Evolutionary conservation across 306 rosid species (phyloP).

Genomic region (Malus asiatica): DNA sequence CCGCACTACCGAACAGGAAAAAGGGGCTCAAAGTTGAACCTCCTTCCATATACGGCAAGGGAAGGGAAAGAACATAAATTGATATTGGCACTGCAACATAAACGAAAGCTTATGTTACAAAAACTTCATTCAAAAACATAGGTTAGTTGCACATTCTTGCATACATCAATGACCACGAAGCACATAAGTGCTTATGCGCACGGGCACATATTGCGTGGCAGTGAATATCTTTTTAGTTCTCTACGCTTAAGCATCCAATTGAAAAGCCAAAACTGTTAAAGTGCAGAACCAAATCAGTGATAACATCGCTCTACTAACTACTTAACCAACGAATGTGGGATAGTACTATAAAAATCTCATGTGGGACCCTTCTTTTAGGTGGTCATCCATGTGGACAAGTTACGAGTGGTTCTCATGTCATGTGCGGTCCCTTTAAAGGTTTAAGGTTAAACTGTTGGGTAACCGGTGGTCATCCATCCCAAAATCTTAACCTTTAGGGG

Average conservation of each 20-base stretch:
- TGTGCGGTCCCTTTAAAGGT: no score
- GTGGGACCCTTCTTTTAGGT: not conserved
- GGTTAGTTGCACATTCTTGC: not conserved
- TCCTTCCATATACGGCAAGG: conserved; percentile 70
- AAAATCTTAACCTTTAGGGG: not conserved
- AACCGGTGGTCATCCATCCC: no score
- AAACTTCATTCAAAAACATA: not conserved
- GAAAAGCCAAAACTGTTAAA: not conserved
- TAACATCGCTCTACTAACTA: no score
- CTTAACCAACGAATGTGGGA: no score
- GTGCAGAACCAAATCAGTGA: not conserved
- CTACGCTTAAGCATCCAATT: not conserved
- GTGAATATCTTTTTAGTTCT: not conserved
- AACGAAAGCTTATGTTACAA: conserved; percentile 15
- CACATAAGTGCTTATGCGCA: not conserved
- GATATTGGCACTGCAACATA: conserved; percentile 75
- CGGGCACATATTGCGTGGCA: not conserved
- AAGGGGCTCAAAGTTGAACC: conserved; percentile 65
- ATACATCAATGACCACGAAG: not conserved
- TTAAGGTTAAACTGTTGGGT: no score
- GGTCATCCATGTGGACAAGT: not conserved
- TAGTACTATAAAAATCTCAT: not conserved
- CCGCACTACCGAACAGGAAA: conserved; percentile 60
- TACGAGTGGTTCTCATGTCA: no score
- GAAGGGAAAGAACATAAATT: conserved; percentile 65